A percentile compares a stretch with the other conserved stretches of the same genome.
Conservation (phyloP, 1,284 basidiomycete species). For the Abortiporus biennis region DNA sequence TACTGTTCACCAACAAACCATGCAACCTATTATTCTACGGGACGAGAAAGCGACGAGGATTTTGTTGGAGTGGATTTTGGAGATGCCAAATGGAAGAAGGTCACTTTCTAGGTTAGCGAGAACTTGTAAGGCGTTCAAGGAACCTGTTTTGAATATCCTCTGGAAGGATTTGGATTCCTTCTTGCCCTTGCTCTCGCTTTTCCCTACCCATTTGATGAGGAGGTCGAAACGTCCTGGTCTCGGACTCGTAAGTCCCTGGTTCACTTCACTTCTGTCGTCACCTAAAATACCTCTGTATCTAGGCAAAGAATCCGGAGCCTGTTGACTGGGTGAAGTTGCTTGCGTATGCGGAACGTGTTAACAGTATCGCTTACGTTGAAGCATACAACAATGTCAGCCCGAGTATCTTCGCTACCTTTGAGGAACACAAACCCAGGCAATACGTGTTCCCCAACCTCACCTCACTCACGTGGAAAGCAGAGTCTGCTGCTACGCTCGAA, state of each 20-base stretch:
- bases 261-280: conserved; percentile 5
- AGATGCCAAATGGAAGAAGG: conserved; percentile 52
- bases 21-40: conserved; percentile 51
- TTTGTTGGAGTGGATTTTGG: conserved; percentile 63
- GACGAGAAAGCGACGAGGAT: conserved; percentile 57
- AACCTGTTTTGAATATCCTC: conserved; percentile 63
- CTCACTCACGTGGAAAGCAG: conserved; percentile 65
- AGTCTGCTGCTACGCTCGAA: conserved; percentile 56
- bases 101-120: conserved; percentile 62
- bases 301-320: conserved; percentile 55
- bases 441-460: conserved; percentile 65
- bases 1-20: conserved; percentile 41
- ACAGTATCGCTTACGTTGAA: conserved; percentile 64
- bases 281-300: conserved; percentile 10
- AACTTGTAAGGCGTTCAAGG: conserved; percentile 64
- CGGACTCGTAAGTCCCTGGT: conserved; percentile 55
- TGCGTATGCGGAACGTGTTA: conserved; percentile 59
- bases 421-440: conserved; percentile 51
- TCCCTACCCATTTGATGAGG: conserved; percentile 60
- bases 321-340: conserved; percentile 64
- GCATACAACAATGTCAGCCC: conserved; percentile 52
- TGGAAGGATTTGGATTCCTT: conserved; percentile 77
- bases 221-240: conserved; percentile 63
- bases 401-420: conserved; percentile 59
- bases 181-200: conserved; percentile 61